Base-by-base conservation (phyloP, 495 filamentous ascomycete species). In the Bacidia rubella region DNA sequence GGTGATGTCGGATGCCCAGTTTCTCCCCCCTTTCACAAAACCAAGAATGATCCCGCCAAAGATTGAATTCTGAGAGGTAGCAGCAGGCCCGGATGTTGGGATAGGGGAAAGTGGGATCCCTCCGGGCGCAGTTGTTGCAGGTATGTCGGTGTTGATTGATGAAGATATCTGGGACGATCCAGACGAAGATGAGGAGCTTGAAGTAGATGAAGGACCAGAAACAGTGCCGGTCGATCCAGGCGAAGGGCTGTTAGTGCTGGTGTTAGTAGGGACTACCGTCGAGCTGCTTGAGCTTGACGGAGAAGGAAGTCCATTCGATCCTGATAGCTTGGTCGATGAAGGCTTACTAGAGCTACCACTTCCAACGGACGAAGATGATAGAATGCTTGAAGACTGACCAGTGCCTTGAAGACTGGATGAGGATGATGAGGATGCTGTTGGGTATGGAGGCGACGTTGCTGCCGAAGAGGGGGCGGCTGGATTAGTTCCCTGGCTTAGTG, bases 1-100 rank as follows among this genome's bases (percentile, higher is more conserved):
- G 0, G 51, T 53, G 19, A 53, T 53, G 42, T 43, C 38, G 17
- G 19, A 29, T 17, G 20, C 51, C 51, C 51, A 53, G 12, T 20
- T 26, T 4, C 39, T 24, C 24, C 51, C 51, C 24, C 39, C 38
- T 5, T 29, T 53, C 1, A 43, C 51, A n/a, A 53, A 53, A n/a
- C 51, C 24, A 15, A 43, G 12, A 10, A 53, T n/a, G 42, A 53
- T 17, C n/a, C 38, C 21, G 11, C 51, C 51, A 19, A 53, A 35
- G 24, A 20, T 21, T 11, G 22, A 23, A 3, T 43, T 19, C 25
- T 53, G 51, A 3, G 51, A 53, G 17, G 51, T 23, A 27, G 51
- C 51, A 17, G 40, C 40, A 20, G 51, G 20, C 5, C 49, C 49
- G 3, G 19, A 15, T 5, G 40, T 45, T 44, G 40, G 23, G 15